Evolutionary conservation across 106 monocot genomes (phyloP), one percentile per base, ranked within the genome.

Genomic region (Triglochin maritima): DNA sequence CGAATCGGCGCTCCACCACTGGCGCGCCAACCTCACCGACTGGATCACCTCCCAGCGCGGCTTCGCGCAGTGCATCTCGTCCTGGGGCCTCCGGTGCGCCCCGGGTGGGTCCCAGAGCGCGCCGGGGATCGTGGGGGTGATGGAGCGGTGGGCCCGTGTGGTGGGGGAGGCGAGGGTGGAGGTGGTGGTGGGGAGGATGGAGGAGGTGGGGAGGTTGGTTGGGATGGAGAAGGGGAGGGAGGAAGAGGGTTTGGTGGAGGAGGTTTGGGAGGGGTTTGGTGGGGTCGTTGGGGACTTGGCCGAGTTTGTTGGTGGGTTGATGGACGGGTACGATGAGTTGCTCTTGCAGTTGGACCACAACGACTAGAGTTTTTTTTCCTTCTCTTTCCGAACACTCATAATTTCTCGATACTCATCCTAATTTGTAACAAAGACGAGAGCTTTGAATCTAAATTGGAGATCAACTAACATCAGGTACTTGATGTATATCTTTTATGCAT

Each of bases 141-240:
- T 46, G 46, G 68, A 74, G 59, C 84, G 90, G 90, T 74, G 79
- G 44, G 76, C 56, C 4, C 44, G 76, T 44, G 50, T 86, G 68
- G 93, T 84, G 8, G 57, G 58, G 57, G 76, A 77, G 50, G 48
- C 81, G 44, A 78, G 60, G 5, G 17, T 78, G 48, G 49, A 84
- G 68, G 93, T 84, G 8, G 57, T 58, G 57, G 76, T 79, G 50
- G 47, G 50, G 43, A 51, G 50, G 75, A 80, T 82, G 59, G 74
- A 49, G 70, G 89, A 64, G 57, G 46, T 86, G 64, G 86, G 88
- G 51, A 86, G 86, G 12, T 74, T 93, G 51, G 86, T 86, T 49
- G 81, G 86, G 78, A 79, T 93, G 51, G 83, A 81, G 9, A 86
- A 89, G 7, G 89, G 84, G 17, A 77, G 88, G 16, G 81, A 67